Evolutionary conservation across 1,284 basidiomycete species (phyloP), one percentile per base, ranked within the genome.

Genomic region (Ganoderma boninense): DNA sequence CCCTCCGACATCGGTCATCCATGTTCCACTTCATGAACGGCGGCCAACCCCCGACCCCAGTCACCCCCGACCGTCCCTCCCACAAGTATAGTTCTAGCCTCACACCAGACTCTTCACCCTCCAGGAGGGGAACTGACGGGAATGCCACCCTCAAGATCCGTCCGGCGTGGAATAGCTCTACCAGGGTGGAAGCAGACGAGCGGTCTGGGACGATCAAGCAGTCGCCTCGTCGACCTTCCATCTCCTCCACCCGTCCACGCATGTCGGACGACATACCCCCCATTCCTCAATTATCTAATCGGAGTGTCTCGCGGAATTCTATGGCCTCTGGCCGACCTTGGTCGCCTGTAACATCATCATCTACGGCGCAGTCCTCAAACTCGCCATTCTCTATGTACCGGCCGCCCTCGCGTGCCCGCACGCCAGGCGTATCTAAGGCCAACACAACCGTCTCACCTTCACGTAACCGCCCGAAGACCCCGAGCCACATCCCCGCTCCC

Each of bases 321-420:
- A 90, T 93, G 86, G 86, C 90, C 20, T 93, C 92, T 57, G 93
- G 92, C 7, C 84, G 93, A 60, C 93, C 93, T 44, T 94, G 92
- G 91, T 93, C 93, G 14, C 93, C 92, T 40, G 82, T 93, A 29
- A 90, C 87, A 63, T 91, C 92, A 20, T 85, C 86, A 75, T 93
- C 92, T 11, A 93, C 91, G 32, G 87, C 87, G 3, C 85, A 89
- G 68, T 90, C 90, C 4, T 92, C 91, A 11, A 82, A 84, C 57
- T 72, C 79, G 11, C 75, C 77, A 7, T 76, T 78, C 35, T 79
- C 80, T 29, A 68, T 80, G 65, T 77, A 75, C 64, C 75, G 80
- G 35, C 77, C 80, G 32, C 74, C 77, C 44, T 74, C 84, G 60
- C 81, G 84, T 26, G 77, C 77, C 8, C 74, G 84, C 35, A 87